A percentile compares a stretch with the other conserved stretches of the same genome.
Evolutionary conservation across 495 filamentous ascomycete species (phyloP).

Genomic region (Elasticomyces elasticus): DNA sequence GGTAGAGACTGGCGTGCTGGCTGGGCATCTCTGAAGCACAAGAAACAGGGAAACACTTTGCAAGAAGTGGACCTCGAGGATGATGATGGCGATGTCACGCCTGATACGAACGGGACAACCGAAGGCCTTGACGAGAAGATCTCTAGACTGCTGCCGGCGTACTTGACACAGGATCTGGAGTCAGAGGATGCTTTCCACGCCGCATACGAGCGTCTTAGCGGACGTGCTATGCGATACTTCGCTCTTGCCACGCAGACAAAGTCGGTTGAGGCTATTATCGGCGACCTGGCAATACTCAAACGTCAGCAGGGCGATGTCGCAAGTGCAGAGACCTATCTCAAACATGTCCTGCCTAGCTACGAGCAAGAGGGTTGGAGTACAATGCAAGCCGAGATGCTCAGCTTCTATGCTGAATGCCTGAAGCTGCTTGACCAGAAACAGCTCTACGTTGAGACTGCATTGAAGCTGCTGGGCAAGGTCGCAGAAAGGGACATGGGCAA

Average conservation of each 20-base stretch:
- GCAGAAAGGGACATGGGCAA: constrained; percentile 42
- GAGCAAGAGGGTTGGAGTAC: constrained; percentile 68
- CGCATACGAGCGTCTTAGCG: constrained; percentile 31
- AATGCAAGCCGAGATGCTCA: constrained; percentile 70
- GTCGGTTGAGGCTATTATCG: constrained; percentile 63
- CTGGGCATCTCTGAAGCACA: constrained; percentile 49
- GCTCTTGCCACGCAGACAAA: constrained; percentile 64
- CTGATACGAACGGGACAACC: not conserved
- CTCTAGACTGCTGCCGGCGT: not conserved
- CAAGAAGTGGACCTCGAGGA: constrained; percentile 17
- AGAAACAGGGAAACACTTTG: constrained; percentile 1
- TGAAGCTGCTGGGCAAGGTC: constrained; percentile 67
- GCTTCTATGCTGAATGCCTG: constrained; percentile 77
- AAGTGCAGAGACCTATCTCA: constrained; percentile 68
- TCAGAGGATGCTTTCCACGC: constrained; percentile 14
- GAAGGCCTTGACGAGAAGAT: not conserved
- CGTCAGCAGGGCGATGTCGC: constrained; percentile 61
- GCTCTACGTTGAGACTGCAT: constrained; percentile 66
- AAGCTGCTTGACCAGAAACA: constrained; percentile 64
- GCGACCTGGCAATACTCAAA: constrained; percentile 77
- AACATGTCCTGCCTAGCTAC: constrained; percentile 72
- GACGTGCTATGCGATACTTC: constrained; percentile 45
- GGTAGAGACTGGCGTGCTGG: constrained; percentile 67
- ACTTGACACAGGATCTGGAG: constrained; percentile 2
- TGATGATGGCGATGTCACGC: too few species aligned